Evolutionary conservation across 495 filamentous ascomycete species (phyloP).

Genomic region (Talaromyces nanjingensis): DNA sequence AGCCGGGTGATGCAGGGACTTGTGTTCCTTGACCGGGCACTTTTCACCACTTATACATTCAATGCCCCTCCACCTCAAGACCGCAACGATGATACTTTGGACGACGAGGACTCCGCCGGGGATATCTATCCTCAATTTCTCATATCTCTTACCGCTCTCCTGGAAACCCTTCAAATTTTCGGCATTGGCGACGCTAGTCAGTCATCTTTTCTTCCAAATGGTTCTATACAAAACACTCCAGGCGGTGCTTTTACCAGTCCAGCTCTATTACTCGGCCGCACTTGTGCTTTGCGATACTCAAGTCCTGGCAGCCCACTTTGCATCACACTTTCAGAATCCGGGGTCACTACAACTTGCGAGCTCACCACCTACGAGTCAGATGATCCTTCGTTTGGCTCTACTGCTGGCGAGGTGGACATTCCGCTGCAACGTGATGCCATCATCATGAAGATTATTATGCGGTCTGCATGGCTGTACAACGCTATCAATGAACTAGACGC

Average conservation of each 20-base stretch:
- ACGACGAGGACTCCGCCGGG: slow-evolving; percentile 17
- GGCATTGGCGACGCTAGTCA: slow-evolving; percentile 61
- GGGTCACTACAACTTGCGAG: slow-evolving; percentile 86
- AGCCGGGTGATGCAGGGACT: slow-evolving; percentile 80
- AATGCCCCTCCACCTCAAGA: slow-evolving; percentile 36
- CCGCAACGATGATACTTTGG: slow-evolving; percentile 23
- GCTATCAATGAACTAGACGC: slow-evolving; percentile 77
- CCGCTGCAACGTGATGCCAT: slow-evolving; percentile 74
- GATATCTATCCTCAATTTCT: slow-evolving; percentile 54
- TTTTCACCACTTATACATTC: slow-evolving; percentile 80
- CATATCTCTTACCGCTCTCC: slow-evolving; percentile 75
- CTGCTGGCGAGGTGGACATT: slow-evolving; percentile 55
- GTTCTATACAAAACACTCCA: background rate
- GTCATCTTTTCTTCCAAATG: slow-evolving; percentile 36
- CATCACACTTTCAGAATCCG: slow-evolving; percentile 73
- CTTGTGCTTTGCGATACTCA: slow-evolving; percentile 74
- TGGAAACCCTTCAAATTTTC: slow-evolving; percentile 94
- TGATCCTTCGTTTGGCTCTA: slow-evolving; percentile 16
- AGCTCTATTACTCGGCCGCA: slow-evolving; percentile 66
- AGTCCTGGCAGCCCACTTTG: slow-evolving; percentile 66
- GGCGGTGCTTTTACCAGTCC: slow-evolving; percentile 64
- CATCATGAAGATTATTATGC: slow-evolving; percentile 91
- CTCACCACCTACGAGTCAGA: slow-evolving; percentile 81
- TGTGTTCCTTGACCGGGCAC: slow-evolving; percentile 72
- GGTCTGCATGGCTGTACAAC: slow-evolving; percentile 73